Conservation (phyloP, 805 yeast species). For the Sugiyamaella mastotermitis region DNA sequence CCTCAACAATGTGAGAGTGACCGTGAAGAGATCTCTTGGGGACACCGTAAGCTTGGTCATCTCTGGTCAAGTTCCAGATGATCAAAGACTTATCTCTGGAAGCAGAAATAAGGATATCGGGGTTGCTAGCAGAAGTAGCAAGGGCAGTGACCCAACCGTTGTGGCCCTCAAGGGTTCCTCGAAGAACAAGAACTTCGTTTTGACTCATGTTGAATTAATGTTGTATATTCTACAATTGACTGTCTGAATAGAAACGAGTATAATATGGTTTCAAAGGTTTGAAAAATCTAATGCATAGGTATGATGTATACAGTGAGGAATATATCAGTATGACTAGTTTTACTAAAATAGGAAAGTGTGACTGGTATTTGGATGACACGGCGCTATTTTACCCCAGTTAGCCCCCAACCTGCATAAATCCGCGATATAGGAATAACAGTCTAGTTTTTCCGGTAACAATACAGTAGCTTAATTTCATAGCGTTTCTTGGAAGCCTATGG, state of each 20-base stretch:
- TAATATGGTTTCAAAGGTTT: too few relatives aligned
- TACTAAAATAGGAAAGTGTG: too few relatives aligned
- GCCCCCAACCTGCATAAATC: too few relatives aligned
- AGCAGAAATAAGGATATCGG: constrained; percentile 96
- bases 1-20: constrained; percentile 99
- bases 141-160: constrained; percentile 97
- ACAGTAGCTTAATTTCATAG: too few relatives aligned
- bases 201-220: constrained; percentile 24
- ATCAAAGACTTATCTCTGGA: constrained; percentile 98
- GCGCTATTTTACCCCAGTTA: too few relatives aligned
- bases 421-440: too few relatives aligned
- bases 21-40: constrained; percentile 97
- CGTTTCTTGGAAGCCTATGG: too few relatives aligned
- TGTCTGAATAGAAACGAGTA: constrained; percentile 1
- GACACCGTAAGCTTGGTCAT: constrained; percentile 95
- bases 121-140: constrained; percentile 97
- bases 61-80: constrained; percentile 96
- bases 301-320: too few relatives aligned
- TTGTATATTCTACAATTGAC: not conserved
- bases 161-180: constrained; percentile 98
- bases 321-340: too few relatives aligned
- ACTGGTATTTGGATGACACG: too few relatives aligned
- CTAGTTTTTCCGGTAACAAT: too few relatives aligned
- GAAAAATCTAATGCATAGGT: too few relatives aligned
- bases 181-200: constrained; percentile 92